These are phyloP conservation scores for Coprinellus micaceus DNA, from an alignment of 768 basidiomycete genomes.

Conservation along the genomic window DNA sequence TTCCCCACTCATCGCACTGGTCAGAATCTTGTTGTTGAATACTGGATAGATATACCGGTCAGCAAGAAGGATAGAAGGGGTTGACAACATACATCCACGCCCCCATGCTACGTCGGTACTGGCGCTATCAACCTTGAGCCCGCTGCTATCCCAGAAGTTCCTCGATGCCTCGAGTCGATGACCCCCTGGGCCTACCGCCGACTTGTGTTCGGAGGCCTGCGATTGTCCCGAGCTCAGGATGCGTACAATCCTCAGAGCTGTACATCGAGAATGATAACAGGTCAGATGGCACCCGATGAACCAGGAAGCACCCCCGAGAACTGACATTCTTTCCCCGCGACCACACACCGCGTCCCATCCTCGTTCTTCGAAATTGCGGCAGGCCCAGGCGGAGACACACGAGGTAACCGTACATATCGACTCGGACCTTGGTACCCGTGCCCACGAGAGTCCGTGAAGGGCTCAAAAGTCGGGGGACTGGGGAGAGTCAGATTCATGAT, in stretches of 20 bases:
- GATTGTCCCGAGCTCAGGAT: slow-evolving; percentile 46
- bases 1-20: slow-evolving; percentile 78
- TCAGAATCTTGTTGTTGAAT: slow-evolving; percentile 72
- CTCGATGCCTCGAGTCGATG: slow-evolving; percentile 61
- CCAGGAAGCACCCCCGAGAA: no score
- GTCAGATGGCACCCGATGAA: no score
- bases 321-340: slow-evolving; percentile 78
- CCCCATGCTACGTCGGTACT: slow-evolving; percentile 84
- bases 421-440: slow-evolving; percentile 39
- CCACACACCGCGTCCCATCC: slow-evolving; percentile 64
- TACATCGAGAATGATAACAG: not conserved
- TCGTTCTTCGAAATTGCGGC: slow-evolving; percentile 66
- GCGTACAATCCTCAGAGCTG: slow-evolving; percentile 60
- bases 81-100: slow-evolving; percentile 47
- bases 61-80: not conserved
- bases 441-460: slow-evolving; percentile 40
- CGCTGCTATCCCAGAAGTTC: slow-evolving; percentile 76
- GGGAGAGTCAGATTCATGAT: not conserved
- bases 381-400: slow-evolving; percentile 60
- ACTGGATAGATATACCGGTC: slow-evolving; percentile 34
- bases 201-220: slow-evolving; percentile 45
- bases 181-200: slow-evolving; percentile 43
- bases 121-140: slow-evolving; percentile 73
- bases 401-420: slow-evolving; percentile 55
- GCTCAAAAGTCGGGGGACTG: slow-evolving; percentile 18